Percentiles rank a stretch among this genome's conserved stretches.
Evolutionary conservation across 2,329 filamentous ascomycete species (phyloP).

Genomic region (Pseudogymnoascus sp.): DNA sequence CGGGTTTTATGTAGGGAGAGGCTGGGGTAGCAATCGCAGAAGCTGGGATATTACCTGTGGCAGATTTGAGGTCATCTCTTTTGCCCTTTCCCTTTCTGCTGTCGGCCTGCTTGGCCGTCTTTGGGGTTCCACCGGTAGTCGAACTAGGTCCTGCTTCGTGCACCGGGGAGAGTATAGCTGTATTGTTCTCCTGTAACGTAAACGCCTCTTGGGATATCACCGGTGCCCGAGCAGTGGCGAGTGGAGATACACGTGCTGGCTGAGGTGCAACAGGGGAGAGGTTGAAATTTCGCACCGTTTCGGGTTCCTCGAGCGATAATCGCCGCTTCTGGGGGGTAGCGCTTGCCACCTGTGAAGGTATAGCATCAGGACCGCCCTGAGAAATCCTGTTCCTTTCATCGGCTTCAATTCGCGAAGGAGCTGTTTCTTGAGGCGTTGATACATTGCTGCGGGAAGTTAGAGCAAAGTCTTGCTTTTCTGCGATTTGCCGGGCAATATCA

Average conservation of each 20-base stretch:
- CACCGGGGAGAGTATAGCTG: conserved; percentile 52
- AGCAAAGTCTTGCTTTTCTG: not conserved
- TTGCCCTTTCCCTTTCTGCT: conserved; percentile 47
- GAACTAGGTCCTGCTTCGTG: conserved; percentile 43
- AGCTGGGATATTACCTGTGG: conserved; percentile 11
- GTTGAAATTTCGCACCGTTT: conserved; percentile 52
- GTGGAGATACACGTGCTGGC: conserved; percentile 59
- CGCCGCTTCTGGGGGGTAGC: not conserved
- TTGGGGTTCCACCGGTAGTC: conserved; percentile 55
- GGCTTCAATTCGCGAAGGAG: not conserved
- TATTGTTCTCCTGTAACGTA: conserved; percentile 24
- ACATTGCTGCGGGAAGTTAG: conserved; percentile 2
- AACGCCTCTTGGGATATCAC: conserved; percentile 23
- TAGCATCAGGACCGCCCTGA: not conserved
- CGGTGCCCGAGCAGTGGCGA: conserved; percentile 40
- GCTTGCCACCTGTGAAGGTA: not conserved
- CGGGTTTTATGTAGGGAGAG: conserved; percentile 54
- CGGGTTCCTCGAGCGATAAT: not conserved
- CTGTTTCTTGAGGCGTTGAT: not conserved
- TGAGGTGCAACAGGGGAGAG: conserved; percentile 68
- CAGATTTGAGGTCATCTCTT: conserved; percentile 37
- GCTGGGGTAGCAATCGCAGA: conserved; percentile 33
- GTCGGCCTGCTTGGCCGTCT: conserved; percentile 41
- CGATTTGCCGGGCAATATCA: not conserved
- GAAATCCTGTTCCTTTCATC: not conserved